Conservation (phyloP, 805 yeast species). For the Kodamaea nitidulidarum region DNA sequence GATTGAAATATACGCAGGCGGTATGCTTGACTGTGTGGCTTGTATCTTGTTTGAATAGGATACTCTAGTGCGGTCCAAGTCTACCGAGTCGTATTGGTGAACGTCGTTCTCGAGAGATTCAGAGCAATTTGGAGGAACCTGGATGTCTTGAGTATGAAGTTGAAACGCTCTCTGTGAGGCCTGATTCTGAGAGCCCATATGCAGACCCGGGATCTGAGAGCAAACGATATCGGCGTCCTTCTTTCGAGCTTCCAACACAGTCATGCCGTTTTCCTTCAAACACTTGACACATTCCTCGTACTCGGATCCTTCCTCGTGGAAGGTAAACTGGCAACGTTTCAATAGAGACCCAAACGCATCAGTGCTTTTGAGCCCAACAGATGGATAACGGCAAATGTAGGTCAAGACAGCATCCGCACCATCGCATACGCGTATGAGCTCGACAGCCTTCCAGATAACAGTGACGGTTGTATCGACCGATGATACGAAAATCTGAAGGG, state of each 20-base stretch:
- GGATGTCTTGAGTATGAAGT: not conserved
- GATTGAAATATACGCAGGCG: too few species aligned
- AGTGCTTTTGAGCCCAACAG: conserved; percentile 26
- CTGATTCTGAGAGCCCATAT: too few species aligned
- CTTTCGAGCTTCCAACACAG: not conserved
- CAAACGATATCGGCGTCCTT: too few species aligned
- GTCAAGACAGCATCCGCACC: conserved; percentile 11
- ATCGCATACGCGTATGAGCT: conserved; percentile 11
- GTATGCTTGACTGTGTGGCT: too few species aligned
- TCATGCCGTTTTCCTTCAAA: not conserved
- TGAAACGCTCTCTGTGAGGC: too few species aligned
- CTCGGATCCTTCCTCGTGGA: not conserved
- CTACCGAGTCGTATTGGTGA: too few species aligned
- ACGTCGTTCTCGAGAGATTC: not conserved
- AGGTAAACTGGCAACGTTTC: conserved; percentile 29
- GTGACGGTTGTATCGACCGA: conserved; percentile 5
- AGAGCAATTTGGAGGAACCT: not conserved
- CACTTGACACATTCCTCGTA: not conserved
- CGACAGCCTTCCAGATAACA: conserved; percentile 20
- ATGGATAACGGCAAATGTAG: conserved; percentile 22
- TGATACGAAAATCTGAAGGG: conserved; percentile 13
- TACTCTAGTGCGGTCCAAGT: too few species aligned
- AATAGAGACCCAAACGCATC: conserved; percentile 17
- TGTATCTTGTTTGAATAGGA: too few species aligned
- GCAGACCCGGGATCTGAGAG: not conserved